Base-by-base conservation (phyloP, 352 stramenopile species). In the Phytophthora aleatoria region DNA sequence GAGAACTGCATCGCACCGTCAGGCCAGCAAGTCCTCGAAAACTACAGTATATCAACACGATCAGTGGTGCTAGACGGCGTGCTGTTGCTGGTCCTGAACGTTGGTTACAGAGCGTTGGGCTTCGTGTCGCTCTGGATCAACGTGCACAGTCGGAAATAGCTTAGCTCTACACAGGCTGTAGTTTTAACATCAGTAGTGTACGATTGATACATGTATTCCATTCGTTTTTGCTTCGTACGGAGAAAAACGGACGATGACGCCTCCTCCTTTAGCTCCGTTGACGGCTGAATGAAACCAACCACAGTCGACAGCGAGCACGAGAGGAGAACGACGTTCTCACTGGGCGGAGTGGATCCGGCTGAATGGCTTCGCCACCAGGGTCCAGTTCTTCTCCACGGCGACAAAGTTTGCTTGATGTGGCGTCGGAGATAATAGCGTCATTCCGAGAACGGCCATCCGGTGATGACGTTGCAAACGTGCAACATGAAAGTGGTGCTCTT, bases 41-140 rank as follows among this genome's bases (percentile, higher is more conserved):
- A 81, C 65, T 85, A 74, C 57, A 85, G 69, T 45, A 78, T 85
- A 56, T 47, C 72, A 3, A 57, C 60, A 4, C 47, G 52, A 16
- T 79, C 64, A 1, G 68, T 57, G 0, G 48, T 52, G 24, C 56
- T 61, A 9, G 66, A 81, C n/a, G 76, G 49, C 0, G 10, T 73
- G 5, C 64, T 83, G 11, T 45, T 87, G 5, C 10, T 83, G 0
- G 64, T 61, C 15, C 58, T 88, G 8, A 71, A 71, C 15, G 7
- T 83, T 13, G 61, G 47, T 0, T 85, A 84, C 28, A 66, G 73
- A 7, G n/a, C 27, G 28, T 30, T 58, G 1, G 51, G 26, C 9
- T 58, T 24, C 12, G 60, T n/a, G 45, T 83, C 12, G 70, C 64
- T 87, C 7, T 75, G 55, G 49, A 11, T 75, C 8, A 70, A 63